Conservation (phyloP, 129 eudicot species). For the Tanacetum coccineum region DNA sequence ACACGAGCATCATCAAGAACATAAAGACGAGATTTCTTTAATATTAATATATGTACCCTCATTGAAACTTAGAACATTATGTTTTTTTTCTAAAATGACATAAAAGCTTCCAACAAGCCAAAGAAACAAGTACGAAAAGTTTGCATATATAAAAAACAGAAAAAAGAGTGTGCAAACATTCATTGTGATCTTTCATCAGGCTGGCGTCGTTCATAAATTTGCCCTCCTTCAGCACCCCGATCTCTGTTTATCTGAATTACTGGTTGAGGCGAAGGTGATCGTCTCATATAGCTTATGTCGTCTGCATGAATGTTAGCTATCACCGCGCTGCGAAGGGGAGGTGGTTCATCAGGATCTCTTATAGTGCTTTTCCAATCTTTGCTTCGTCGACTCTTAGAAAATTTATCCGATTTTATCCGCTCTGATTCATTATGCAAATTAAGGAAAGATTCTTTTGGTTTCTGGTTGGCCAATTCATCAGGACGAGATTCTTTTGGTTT, state of each 20-base stretch:
- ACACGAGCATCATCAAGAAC: too few relatives aligned
- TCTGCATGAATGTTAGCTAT: conserved; percentile 31
- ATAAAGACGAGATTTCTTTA: too few relatives aligned
- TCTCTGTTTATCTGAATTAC: conserved; percentile 53
- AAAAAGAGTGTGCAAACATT: conserved; percentile 36
- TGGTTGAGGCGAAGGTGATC: conserved; percentile 48
- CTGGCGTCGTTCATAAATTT: conserved; percentile 49
- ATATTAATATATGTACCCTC: too few relatives aligned
- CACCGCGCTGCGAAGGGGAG: conserved; percentile 50
- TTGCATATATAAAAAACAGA: background rate
- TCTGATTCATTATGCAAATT: conserved; percentile 40
- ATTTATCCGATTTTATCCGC: conserved; percentile 27
- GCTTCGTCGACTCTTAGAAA: conserved; percentile 38
- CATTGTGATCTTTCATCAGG: conserved; percentile 40
- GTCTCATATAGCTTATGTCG: conserved; percentile 32
- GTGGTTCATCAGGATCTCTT: conserved; percentile 53
- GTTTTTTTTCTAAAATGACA: too few relatives aligned
- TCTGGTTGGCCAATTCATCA: conserved; percentile 44
- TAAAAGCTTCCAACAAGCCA: too few relatives aligned
- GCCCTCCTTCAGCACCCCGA: conserved; percentile 55
- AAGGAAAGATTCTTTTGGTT: conserved; percentile 14
- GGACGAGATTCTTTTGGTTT: conserved; percentile 30
- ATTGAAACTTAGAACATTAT: too few relatives aligned
- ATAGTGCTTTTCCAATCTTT: conserved; percentile 57
- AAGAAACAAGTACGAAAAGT: too few relatives aligned